Percentiles rank a stretch among this genome's conserved stretches.
These are phyloP conservation scores for Saccharomyces hybrid DNA, from an alignment of 1,139 yeast genomes.

Conservation along the genomic window DNA sequence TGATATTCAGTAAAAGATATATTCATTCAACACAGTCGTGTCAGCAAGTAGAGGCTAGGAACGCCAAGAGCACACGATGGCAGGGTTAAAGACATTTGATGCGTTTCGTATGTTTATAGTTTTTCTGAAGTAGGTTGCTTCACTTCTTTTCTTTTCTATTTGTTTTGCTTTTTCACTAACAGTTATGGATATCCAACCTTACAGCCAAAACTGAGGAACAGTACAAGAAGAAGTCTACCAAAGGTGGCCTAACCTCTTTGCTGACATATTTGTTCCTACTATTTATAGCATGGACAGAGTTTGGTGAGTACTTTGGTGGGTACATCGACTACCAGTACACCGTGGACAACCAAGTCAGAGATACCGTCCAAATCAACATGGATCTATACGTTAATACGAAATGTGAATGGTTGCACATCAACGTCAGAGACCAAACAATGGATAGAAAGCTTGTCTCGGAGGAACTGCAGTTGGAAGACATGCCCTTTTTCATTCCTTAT, in stretches of 20 bases:
- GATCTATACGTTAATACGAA: constrained; percentile 82
- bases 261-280: constrained; percentile 53
- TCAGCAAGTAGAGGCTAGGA: not conserved
- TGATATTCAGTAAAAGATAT: not conserved
- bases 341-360: constrained; percentile 58
- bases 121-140: not conserved
- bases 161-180: constrained; percentile 4
- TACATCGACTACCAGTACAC: constrained; percentile 68
- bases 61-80: constrained; percentile 15
- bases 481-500: constrained; percentile 47
- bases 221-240: constrained; percentile 62
- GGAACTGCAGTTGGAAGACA: constrained; percentile 58
- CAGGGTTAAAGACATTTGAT: constrained; percentile 58
- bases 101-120: constrained; percentile 56
- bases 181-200: not conserved
- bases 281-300: constrained; percentile 74
- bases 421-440: constrained; percentile 67
- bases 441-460: constrained; percentile 78
- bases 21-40: not conserved
- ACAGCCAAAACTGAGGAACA: constrained; percentile 71
- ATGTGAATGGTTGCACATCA: constrained; percentile 66
- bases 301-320: constrained; percentile 83
- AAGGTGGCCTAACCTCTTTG: constrained; percentile 75
- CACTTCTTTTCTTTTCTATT: not conserved
- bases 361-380: constrained; percentile 59